phyloP scores from a whole-genome alignment of 768 basidiomycete genomes.

The Tulasnella sp. region DNA sequence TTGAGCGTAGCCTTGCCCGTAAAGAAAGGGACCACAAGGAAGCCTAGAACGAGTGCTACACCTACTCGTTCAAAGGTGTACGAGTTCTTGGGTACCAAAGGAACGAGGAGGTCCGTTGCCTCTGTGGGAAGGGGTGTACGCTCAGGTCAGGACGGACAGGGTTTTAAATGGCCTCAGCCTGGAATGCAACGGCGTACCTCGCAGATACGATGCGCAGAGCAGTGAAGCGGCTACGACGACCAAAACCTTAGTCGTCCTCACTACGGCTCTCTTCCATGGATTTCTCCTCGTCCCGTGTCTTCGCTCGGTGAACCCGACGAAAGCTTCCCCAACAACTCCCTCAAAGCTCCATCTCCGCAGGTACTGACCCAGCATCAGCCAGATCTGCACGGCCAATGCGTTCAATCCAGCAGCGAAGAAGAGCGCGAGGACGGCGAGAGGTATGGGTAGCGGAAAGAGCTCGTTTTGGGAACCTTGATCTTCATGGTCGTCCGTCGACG shows the following conservation, averaged over 20 bases:
- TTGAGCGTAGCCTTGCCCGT: background rate
- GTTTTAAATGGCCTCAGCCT: background rate
- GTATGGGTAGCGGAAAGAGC: slow-evolving; percentile 17
- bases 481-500: background rate
- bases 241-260: background rate
- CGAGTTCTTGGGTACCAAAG: slow-evolving; percentile 24
- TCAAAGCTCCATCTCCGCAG: slow-evolving; percentile 23
- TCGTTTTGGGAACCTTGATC: slow-evolving; percentile 5
- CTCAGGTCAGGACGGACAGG: background rate
- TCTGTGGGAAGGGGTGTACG: slow-evolving; percentile 3
- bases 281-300: slow-evolving; percentile 11
- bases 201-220: slow-evolving; percentile 20
- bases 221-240: background rate
- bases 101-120: slow-evolving; percentile 24
- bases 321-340: slow-evolving; percentile 24
- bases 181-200: slow-evolving; percentile 9
- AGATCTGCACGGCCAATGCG: slow-evolving; percentile 22
- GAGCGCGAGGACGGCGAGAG: slow-evolving; percentile 13
- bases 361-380: slow-evolving; percentile 21
- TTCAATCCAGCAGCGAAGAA: slow-evolving; percentile 13
- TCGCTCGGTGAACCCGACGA: slow-evolving; percentile 11
- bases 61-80: slow-evolving; percentile 24
- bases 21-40: slow-evolving; percentile 18
- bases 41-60: slow-evolving; percentile 7
- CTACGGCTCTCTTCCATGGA: slow-evolving; percentile 24